Conservation (phyloP, 2,329 filamentous ascomycete species). For the Neofusicoccum kwambonambiense region DNA sequence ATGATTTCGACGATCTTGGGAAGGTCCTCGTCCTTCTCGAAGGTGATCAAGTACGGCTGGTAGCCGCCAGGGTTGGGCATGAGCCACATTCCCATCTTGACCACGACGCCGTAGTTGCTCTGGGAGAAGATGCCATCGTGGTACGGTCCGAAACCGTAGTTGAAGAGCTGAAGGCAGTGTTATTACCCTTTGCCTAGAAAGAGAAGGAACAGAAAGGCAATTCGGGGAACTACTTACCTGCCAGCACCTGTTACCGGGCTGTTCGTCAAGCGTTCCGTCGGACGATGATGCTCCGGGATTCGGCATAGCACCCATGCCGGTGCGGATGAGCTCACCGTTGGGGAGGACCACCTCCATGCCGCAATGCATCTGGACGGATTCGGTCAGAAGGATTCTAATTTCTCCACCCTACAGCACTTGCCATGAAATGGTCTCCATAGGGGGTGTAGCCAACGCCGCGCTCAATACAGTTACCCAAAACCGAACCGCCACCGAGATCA, state of each 20-base stretch:
- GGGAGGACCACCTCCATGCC: slow-evolving; percentile 47
- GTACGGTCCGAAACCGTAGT: slow-evolving; percentile 38
- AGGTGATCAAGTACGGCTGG: slow-evolving; percentile 45
- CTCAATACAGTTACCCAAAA: slow-evolving; percentile 36
- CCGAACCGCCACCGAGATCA: slow-evolving; percentile 35
- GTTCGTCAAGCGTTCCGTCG: slow-evolving; percentile 2
- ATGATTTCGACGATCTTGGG: slow-evolving; percentile 50
- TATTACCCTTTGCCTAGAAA: not conserved
- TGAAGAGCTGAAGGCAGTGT: slow-evolving; percentile 25
- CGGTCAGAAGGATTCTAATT: not conserved
- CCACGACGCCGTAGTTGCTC: slow-evolving; percentile 36
- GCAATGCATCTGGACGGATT: not conserved
- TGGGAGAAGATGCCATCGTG: slow-evolving; percentile 39
- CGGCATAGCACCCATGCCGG: slow-evolving; percentile 43
- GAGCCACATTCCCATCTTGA: slow-evolving; percentile 54
- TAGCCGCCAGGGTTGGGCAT: slow-evolving; percentile 55
- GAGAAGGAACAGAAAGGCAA: not conserved
- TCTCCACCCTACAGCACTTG: slow-evolving; percentile 32
- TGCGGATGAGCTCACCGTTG: slow-evolving; percentile 39
- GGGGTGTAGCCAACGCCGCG: slow-evolving; percentile 37
- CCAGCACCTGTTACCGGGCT: slow-evolving; percentile 27
- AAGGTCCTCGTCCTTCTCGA: slow-evolving; percentile 51
- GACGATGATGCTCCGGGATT: slow-evolving; percentile 19
- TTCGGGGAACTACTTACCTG: slow-evolving; percentile 10
- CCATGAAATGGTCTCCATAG: slow-evolving; percentile 43